Evolutionary conservation across 1,284 basidiomycete genomes (phyloP), one percentile per base, ranked within the genome.

Genomic region (Melampsora larici-populina): DNA sequence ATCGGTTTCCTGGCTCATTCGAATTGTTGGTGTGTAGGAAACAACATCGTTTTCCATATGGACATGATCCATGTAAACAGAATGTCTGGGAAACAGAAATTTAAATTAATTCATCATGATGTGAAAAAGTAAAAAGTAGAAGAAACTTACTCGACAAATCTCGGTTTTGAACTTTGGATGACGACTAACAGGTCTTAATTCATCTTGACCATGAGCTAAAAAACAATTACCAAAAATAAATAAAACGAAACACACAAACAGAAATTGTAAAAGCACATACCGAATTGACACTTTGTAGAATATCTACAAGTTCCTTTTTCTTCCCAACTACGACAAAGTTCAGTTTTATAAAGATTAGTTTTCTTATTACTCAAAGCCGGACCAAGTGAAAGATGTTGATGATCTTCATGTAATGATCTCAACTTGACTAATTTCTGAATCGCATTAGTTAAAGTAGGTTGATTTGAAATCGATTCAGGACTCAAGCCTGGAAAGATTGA

Each of bases 291-390:
- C 84, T 93, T 94, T 51, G 88, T 84, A 11, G 90, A 91, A 81
- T 95, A 95, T 63, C 92, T 87, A 84, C 93, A 95, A n/a, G 87
- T 86, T 1, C 92, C 92, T 82, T 93, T 93, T 85, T 95, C 93
- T 83, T 94, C 93, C 92, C 93, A 95, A 83, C 92, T 93, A 79
- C 93, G 87, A 85, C 93, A 95, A 48, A 94, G 81, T 83, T 95
- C 93, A 0, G 93, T 95, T 51, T 75, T 75, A 64, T 75, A 75
- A 36, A 75, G 33, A 55, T 75, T 75, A 36, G 72, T 75, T 55
- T 75, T 75, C 49, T 75, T 75, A 36, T 75, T 75, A 21, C 29
- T n/a, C 24, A 51, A 64, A 33, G 48, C 58, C 1, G 72, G 72
- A 21, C 64, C 64, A 5, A 66, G n/a, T n/a, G n/a, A n/a, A n/a